These are phyloP conservation scores for Didymella pinodella DNA, from an alignment of 2,329 filamentous ascomycete genomes.

Conservation along the genomic window DNA sequence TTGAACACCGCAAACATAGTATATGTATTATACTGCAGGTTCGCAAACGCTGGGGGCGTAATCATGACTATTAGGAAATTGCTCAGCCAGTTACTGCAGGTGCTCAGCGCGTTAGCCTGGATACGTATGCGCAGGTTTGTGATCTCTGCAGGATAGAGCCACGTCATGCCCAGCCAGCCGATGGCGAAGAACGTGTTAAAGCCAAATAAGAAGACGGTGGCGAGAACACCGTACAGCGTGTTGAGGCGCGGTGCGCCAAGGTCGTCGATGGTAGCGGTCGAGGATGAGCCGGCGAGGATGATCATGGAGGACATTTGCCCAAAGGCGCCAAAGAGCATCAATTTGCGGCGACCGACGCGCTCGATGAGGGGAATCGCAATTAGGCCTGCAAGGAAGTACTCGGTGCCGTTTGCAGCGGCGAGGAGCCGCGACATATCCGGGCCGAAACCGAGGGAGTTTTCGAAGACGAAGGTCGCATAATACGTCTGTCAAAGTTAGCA, in stretches of 20 bases:
- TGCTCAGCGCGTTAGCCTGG: conserved; percentile 85
- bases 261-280: conserved; percentile 30
- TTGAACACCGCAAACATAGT: conserved; percentile 66
- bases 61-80: conserved; percentile 73
- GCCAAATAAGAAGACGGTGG: conserved; percentile 84
- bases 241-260: conserved; percentile 24
- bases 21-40: conserved; percentile 64
- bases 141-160: conserved; percentile 71
- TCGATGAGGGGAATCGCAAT: conserved; percentile 52
- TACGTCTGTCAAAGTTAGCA: conserved; percentile 38
- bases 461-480: conserved; percentile 54
- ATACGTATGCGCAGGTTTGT: conserved; percentile 88
- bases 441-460: conserved; percentile 50
- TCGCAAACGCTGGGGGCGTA: conserved; percentile 66
- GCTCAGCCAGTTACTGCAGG: conserved; percentile 64
- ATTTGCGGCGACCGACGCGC: conserved; percentile 46
- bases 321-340: conserved; percentile 50
- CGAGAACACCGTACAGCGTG: conserved; percentile 14
- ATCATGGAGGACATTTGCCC: conserved; percentile 47
- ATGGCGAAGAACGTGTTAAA: conserved; percentile 92
- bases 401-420: conserved; percentile 52
- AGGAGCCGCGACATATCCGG: conserved; percentile 45
- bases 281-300: conserved; percentile 43
- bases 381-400: conserved; percentile 53
- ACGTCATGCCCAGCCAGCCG: conserved; percentile 80